Evolutionary conservation across 768 basidiomycete genomes (phyloP).

Genomic region (Suillus cothurnatus): DNA sequence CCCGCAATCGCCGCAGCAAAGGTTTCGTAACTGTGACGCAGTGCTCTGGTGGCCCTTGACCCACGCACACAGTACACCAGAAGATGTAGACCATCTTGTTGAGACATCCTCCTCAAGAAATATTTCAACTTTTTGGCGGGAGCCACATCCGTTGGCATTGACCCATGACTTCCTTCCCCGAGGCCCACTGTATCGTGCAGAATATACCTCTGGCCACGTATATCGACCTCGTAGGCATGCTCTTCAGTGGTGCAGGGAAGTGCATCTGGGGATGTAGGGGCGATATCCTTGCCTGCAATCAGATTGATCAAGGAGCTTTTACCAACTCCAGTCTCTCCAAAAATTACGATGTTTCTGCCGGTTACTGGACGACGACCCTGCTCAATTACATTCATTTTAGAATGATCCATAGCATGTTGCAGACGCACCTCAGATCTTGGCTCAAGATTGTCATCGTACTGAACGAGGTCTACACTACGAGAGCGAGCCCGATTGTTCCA

Average conservation of each 20-base stretch:
- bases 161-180: conserved; percentile 13
- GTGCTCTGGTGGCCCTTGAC: conserved; percentile 16
- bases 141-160: conserved; percentile 12
- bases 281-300: conserved; percentile 30
- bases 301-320: conserved; percentile 51
- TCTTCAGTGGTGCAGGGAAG: conserved; percentile 39
- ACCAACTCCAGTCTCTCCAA: conserved; percentile 45
- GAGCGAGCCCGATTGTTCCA: neutral
- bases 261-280: conserved; percentile 34
- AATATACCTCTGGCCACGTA: conserved; percentile 25
- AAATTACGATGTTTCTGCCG: conserved; percentile 39
- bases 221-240: conserved; percentile 26
- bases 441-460: neutral
- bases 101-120: conserved; percentile 37
- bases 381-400: neutral
- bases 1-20: conserved; percentile 37
- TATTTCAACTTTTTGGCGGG: conserved; percentile 23
- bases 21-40: conserved; percentile 19
- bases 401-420: neutral
- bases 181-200: conserved; percentile 39
- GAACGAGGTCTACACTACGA: neutral
- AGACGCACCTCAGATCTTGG: neutral
- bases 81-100: conserved; percentile 23
- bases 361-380: neutral
- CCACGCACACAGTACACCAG: conserved; percentile 26